A percentile compares a stretch with the other conserved stretches of the same genome.
These are phyloP conservation scores for Cruciata laevipes DNA, from an alignment of 257 asterid species.

Conservation along the genomic window DNA sequence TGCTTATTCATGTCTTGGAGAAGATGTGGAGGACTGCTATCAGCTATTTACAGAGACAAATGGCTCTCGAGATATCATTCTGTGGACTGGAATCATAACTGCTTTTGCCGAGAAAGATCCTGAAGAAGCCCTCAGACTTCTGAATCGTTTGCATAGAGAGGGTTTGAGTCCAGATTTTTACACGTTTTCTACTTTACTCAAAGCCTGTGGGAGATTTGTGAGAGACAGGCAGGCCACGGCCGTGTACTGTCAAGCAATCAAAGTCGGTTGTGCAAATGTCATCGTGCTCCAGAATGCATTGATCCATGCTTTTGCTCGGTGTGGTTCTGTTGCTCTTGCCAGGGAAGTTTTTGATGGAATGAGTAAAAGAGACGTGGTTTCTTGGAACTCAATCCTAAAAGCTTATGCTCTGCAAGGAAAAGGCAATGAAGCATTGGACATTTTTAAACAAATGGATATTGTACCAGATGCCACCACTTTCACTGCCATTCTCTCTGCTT, in stretches of 20 bases:
- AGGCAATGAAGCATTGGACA: conserved; percentile 41
- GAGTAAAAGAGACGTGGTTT: conserved; percentile 45
- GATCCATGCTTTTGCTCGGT: conserved; percentile 73
- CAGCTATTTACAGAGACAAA: conserved; percentile 50
- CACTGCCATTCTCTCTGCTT: conserved; percentile 66
- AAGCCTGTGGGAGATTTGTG: conserved; percentile 74
- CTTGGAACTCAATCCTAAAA: conserved; percentile 81
- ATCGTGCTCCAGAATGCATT: conserved; percentile 53
- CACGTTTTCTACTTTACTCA: conserved; percentile 47
- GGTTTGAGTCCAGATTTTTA: conserved; percentile 44
- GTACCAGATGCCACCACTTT: conserved; percentile 62
- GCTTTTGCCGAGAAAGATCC: conserved; percentile 54
- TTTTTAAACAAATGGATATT: conserved; percentile 50
- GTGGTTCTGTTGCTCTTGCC: conserved; percentile 56
- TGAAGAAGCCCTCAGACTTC: conserved; percentile 39
- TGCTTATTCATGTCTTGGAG: conserved; percentile 52
- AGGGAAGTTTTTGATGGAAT: conserved; percentile 47
- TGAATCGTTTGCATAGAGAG: conserved; percentile 48
- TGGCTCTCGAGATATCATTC: conserved; percentile 43
- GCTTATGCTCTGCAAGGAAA: conserved; percentile 79
- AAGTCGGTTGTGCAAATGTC: conserved; percentile 35
- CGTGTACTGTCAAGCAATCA: conserved; percentile 52
- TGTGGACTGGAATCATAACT: conserved; percentile 75
- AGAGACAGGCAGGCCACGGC: conserved; percentile 47
- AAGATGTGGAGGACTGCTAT: conserved; percentile 37